Base-by-base conservation (phyloP, 208 protist genomes). In the Giardia muris region DNA sequence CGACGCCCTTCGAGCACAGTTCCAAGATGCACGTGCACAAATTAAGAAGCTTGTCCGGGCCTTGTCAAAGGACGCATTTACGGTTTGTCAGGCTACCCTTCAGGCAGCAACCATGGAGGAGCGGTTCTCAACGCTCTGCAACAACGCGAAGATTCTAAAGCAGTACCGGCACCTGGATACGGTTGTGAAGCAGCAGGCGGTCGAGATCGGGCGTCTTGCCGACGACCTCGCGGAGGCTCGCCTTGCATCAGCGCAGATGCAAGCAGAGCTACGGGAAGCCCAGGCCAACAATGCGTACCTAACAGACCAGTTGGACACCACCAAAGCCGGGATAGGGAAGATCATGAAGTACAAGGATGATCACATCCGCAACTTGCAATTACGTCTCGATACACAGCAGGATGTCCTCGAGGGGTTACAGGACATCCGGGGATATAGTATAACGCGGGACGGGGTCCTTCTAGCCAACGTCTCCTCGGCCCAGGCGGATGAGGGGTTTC, bases 21-120 rank as follows among this genome's bases (percentile, higher is more conserved):
- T 76, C 57, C 10, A 39, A 39, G 30, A 76, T 30, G 30, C 10
- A 30, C 57, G 30, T 10, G 30, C 57, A 39, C 57, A 76, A 30
- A 30, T 76, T 10, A 10, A 76, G 57, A 76, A 76, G 57, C 57
- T 76, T 39, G 57, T 76, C 19, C 10, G 30, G 57, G 57, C 57
- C 30, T 30, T 76, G 57, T 10, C 57, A 76, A 39, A 10, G 10
- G 30, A 76, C 30, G 57, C 57, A 10, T 76, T 76, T 30, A 76
- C 57, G 19, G 30, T 76, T 39, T 10, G 10, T 39, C 19, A 76
- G 57, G 57, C 57, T 39, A 30, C 10, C 19, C 57, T 76, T 30
- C 57, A 76, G 57, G 57, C 57, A 76, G 57, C 57, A 76, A 76
- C 57, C 57, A 76, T 76, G 57, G 57, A 76, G 57, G 57, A 76